Conservation (phyloP, 1,284 basidiomycete genomes). For the Mycosarcoma maydis region DNA sequence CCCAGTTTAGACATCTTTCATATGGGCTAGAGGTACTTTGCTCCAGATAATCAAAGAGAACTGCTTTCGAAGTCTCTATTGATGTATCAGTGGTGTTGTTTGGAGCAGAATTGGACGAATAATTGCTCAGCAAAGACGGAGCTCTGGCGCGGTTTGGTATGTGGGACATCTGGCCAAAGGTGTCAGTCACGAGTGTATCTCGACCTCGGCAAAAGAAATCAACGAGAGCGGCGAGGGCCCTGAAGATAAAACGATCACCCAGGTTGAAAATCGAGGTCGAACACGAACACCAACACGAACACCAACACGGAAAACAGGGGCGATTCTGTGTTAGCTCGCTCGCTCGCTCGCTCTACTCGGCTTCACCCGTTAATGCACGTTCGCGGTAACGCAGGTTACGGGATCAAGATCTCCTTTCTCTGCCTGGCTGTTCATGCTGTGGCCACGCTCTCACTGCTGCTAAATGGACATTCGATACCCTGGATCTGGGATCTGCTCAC, state of each 20-base stretch:
- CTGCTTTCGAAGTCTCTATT: not conserved
- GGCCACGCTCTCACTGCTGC: no score
- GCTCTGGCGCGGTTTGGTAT: constrained; percentile 23
- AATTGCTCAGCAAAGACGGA: constrained; percentile 4
- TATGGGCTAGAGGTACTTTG: not conserved
- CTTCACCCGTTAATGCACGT: no score
- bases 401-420: no score
- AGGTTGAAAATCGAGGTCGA: not conserved
- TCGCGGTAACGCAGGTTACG: no score
- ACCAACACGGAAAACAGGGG: not conserved
- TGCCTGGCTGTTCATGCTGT: no score
- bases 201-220: constrained; percentile 7
- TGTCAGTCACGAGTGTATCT: constrained; percentile 1
- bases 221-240: not conserved
- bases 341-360: no score
- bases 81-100: not conserved
- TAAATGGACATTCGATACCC: no score
- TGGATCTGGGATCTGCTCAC: no score
- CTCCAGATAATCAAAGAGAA: not conserved
- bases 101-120: not conserved
- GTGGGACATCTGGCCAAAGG: not conserved
- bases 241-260: not conserved
- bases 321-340: not conserved
- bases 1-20: not conserved
- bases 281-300: no score